A percentile compares a stretch with the other conserved stretches of the same genome.
These are phyloP conservation scores for Syzygium aqueum DNA, from an alignment of 345 rosid species.

Conservation along the genomic window DNA sequence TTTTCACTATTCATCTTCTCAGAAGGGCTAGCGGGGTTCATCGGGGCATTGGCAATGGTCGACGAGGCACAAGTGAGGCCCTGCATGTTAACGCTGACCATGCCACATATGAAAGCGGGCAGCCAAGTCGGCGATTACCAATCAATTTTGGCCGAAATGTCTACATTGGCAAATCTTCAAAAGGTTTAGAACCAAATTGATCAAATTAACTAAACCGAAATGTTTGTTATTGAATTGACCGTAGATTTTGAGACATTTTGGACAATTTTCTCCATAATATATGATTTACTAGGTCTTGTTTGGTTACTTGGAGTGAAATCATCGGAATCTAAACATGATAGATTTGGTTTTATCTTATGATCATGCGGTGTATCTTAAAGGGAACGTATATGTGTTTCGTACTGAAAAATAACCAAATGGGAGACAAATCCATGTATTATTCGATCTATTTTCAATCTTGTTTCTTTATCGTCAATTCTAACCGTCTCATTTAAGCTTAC, in stretches of 20 bases:
- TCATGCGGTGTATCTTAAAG: background rate
- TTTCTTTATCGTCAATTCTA: background rate
- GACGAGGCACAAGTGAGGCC: background rate
- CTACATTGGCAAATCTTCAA: background rate
- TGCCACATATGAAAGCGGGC: background rate
- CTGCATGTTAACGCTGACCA: background rate
- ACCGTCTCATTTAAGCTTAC: background rate
- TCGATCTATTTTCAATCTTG: background rate
- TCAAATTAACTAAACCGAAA: background rate
- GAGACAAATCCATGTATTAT: background rate
- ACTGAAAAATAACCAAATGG: background rate
- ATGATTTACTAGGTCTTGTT: background rate
- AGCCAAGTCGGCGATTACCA: background rate
- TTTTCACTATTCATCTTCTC: background rate
- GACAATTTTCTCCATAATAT: background rate
- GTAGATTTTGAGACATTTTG: background rate
- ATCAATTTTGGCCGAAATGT: background rate
- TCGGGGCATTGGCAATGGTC: rapidly evolving
- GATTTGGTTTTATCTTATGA: background rate
- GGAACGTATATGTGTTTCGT: background rate
- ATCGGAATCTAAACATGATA: background rate
- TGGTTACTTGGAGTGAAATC: background rate
- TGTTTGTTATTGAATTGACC: background rate
- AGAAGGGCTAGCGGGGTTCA: background rate
- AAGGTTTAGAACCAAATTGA: background rate